Evolutionary conservation across 2,329 filamentous ascomycete species (phyloP).

Genomic region (Ophiostoma australiae): DNA sequence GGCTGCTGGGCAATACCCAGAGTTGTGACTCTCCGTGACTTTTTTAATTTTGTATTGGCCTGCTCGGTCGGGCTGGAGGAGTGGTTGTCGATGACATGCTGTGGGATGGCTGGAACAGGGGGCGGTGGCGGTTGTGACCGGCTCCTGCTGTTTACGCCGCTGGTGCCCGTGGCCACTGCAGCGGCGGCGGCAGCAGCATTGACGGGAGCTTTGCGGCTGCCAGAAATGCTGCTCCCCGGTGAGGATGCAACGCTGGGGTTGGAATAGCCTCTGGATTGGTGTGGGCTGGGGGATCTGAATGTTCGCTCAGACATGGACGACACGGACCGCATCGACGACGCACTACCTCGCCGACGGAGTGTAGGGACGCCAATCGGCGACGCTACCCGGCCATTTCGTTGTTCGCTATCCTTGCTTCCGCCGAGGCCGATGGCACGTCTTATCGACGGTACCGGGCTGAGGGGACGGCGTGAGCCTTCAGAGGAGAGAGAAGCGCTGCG

Average conservation of each 20-base stretch:
- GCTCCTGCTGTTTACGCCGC: conserved; percentile 28
- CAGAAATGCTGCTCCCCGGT: neutral
- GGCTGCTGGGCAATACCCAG: conserved; percentile 31
- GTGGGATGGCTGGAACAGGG: conserved; percentile 64
- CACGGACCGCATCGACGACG: conserved; percentile 62
- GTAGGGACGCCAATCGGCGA: conserved; percentile 30
- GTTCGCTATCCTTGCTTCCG: conserved; percentile 18
- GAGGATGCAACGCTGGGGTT: neutral
- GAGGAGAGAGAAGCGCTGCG: conserved; percentile 70
- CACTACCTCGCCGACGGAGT: conserved; percentile 63
- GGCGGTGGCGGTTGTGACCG: conserved; percentile 54
- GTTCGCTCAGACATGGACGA: conserved; percentile 85
- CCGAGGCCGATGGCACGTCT: conserved; percentile 20
- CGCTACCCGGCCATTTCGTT: conserved; percentile 15
- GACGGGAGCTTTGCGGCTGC: conserved; percentile 6
- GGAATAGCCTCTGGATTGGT: conserved; percentile 34
- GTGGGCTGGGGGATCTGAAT: conserved; percentile 72
- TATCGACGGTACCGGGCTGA: conserved; percentile 26
- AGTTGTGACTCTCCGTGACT: conserved; percentile 8
- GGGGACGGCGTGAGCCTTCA: conserved; percentile 35
- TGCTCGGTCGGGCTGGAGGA: neutral
- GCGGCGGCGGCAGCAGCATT: conserved; percentile 22
- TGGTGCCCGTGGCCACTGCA: conserved; percentile 11
- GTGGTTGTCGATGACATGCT: conserved; percentile 35
- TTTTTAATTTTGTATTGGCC: neutral